A percentile compares a stretch with the other conserved stretches of the same genome.
Conservation (phyloP, 164 flowering plant species). For the Platanus orientalis region DNA sequence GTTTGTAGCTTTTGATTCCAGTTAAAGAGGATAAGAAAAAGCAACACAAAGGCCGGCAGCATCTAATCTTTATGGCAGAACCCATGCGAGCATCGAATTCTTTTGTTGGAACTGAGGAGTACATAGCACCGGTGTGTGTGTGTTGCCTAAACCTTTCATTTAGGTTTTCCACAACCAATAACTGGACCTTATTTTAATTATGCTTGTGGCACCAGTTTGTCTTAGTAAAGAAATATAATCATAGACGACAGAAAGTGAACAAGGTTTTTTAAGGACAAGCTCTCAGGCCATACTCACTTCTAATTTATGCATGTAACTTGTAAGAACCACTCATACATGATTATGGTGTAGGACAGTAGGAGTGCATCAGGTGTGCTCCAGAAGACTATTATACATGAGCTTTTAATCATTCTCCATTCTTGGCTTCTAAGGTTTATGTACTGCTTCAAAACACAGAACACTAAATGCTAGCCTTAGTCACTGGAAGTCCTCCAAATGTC, state of each 20-base stretch:
- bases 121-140: constrained; percentile 87
- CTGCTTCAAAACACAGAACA: neutral
- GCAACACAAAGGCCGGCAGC: constrained; percentile 44
- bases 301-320: neutral
- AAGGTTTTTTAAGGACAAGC: neutral
- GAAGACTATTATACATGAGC: neutral
- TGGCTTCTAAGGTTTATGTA: neutral
- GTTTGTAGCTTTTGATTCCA: constrained; percentile 71
- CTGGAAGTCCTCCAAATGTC: too few species aligned
- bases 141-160: constrained; percentile 2
- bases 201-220: neutral
- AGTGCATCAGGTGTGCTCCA: neutral
- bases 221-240: neutral
- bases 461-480: too few species aligned
- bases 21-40: constrained; percentile 57
- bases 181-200: constrained; percentile 1
- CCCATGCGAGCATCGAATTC: constrained; percentile 98
- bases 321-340: too few species aligned
- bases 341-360: neutral
- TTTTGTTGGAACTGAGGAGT: constrained; percentile 98
- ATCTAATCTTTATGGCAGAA: constrained; percentile 91
- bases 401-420: neutral
- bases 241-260: neutral
- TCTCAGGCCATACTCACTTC: neutral
- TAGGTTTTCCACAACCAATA: neutral